phyloP scores from a whole-genome alignment of 179 eudicot species.

The Beta macrorhiza region DNA sequence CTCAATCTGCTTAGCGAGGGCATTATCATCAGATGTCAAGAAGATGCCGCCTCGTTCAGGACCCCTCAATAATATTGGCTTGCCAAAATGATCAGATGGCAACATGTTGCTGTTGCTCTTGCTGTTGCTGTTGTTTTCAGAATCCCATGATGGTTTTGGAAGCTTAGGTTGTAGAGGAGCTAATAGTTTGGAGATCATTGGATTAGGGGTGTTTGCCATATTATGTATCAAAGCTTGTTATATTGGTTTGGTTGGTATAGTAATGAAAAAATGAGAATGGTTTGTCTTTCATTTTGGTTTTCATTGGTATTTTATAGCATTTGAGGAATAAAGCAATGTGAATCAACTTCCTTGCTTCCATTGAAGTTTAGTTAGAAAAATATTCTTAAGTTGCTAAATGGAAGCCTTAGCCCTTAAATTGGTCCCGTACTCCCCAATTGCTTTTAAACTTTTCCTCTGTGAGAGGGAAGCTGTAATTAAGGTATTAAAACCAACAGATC shows the following conservation, averaged over 20 bases:
- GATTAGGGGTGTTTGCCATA: slow-evolving; percentile 16
- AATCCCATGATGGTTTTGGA: neutral
- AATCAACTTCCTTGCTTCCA: slow-evolving; percentile 58
- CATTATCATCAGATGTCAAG: slow-evolving; percentile 50
- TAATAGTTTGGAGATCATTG: slow-evolving; percentile 24
- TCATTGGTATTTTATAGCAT: slow-evolving; percentile 28
- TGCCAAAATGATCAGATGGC: slow-evolving; percentile 9
- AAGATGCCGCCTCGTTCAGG: slow-evolving; percentile 30
- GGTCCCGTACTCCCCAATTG: too few species aligned
- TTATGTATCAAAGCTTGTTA: neutral
- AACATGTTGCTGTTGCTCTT: neutral
- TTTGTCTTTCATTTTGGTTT: neutral
- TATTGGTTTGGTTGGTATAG: neutral
- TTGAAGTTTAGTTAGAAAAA: slow-evolving; percentile 14
- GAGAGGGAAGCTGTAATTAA: too few species aligned
- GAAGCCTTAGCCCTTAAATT: too few species aligned
- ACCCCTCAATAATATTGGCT: slow-evolving; percentile 17
- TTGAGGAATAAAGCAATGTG: slow-evolving; percentile 34
- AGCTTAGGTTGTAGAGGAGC: slow-evolving; percentile 16
- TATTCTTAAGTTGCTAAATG: neutral
- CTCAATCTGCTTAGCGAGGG: slow-evolving; percentile 50
- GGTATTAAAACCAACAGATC: neutral
- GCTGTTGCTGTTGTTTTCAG: neutral
- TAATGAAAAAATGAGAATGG: neutral
- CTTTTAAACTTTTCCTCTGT: neutral